These are phyloP conservation scores for Penicillium sp. DNA, from an alignment of 2,329 filamentous ascomycete species.

Conservation along the genomic window DNA sequence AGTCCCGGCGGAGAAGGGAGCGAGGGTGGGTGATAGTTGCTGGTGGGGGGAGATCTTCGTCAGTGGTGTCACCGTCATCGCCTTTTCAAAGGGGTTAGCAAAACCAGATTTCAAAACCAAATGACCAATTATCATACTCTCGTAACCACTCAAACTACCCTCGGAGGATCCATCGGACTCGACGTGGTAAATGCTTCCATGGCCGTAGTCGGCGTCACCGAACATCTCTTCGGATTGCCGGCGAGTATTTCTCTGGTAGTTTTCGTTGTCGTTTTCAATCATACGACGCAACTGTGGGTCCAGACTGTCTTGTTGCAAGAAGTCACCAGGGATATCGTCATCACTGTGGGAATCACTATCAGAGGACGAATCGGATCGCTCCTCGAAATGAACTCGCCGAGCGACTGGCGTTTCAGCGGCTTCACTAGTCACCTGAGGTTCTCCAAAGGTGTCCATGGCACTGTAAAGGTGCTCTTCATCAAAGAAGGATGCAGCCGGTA, in stretches of 20 bases:
- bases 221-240: constrained; percentile 39
- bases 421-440: constrained; percentile 36
- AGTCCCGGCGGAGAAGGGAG: constrained; percentile 51
- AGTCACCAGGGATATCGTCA: constrained; percentile 73
- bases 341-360: constrained; percentile 54
- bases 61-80: constrained; percentile 60
- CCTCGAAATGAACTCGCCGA: constrained; percentile 69
- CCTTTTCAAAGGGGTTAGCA: constrained; percentile 50
- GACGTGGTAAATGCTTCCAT: constrained; percentile 42
- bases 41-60: constrained; percentile 53
- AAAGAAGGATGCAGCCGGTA: constrained; percentile 41
- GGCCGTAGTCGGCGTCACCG: constrained; percentile 37
- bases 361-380: constrained; percentile 59
- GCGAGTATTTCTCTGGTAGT: constrained; percentile 22
- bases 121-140: constrained; percentile 49
- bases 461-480: constrained; percentile 43
- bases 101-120: constrained; percentile 19
- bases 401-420: constrained; percentile 43
- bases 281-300: constrained; percentile 70
- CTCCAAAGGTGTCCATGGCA: constrained; percentile 37
- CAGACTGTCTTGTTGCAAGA: constrained; percentile 70
- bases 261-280: constrained; percentile 63
- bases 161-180: constrained; percentile 40
- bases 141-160: constrained; percentile 52
- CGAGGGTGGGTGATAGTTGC: constrained; percentile 47